These are phyloP conservation scores for Rosa hybrid DNA, from an alignment of 331 rosid genomes.

Conservation along the genomic window DNA sequence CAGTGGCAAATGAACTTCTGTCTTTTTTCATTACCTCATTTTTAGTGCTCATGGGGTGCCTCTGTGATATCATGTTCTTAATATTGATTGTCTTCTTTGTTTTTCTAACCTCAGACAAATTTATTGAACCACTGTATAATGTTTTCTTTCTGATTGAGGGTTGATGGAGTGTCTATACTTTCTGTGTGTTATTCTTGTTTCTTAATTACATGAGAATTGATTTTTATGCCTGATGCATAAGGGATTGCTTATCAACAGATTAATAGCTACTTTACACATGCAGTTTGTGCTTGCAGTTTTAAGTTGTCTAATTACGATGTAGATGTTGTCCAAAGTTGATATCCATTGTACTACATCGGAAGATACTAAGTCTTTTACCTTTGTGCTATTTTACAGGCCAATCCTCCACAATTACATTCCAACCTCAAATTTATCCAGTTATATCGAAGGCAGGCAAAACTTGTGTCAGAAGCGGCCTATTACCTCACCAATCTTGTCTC, in stretches of 20 bases:
- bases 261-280: background rate
- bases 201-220: background rate
- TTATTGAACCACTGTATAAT: background rate
- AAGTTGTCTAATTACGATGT: background rate
- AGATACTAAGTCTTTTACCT: constrained; percentile 11
- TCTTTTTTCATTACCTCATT: background rate
- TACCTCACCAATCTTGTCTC: constrained; percentile 77
- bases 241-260: background rate
- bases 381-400: constrained; percentile 49
- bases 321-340: background rate
- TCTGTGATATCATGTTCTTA: background rate
- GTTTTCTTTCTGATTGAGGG: background rate
- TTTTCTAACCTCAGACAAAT: background rate
- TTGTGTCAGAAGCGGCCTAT: constrained; percentile 71
- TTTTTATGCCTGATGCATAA: background rate
- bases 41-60: constrained; percentile 6
- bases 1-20: background rate
- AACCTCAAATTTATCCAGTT: constrained; percentile 69
- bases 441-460: constrained; percentile 67
- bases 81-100: background rate
- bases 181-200: background rate
- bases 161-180: background rate
- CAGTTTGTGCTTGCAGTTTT: background rate
- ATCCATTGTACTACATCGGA: background rate
- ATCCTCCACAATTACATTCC: constrained; percentile 76